phyloP scores from a whole-genome alignment of 2,329 filamentous ascomycete genomes.

The Paraphaeosphaeria sporulosa region DNA sequence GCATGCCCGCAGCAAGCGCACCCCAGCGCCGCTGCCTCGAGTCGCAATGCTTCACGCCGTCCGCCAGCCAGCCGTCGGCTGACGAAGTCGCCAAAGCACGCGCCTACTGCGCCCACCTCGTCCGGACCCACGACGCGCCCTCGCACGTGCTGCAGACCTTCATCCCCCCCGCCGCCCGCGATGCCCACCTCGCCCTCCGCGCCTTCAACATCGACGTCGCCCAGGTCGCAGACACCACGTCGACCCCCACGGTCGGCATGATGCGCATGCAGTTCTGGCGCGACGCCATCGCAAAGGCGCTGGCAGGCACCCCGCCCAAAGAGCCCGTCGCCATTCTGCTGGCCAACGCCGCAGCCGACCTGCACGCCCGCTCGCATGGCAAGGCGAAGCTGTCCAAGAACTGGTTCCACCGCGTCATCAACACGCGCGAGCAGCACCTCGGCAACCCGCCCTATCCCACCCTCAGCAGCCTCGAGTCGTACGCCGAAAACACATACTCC shows the following conservation, averaged over 20 bases:
- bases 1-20: slow-evolving; percentile 18
- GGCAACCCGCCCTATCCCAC: slow-evolving; percentile 81
- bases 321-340: slow-evolving; percentile 91
- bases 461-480: slow-evolving; percentile 78
- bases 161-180: slow-evolving; percentile 74
- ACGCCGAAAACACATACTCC: slow-evolving; percentile 94
- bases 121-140: slow-evolving; percentile 77
- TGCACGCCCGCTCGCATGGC: slow-evolving; percentile 57
- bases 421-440: slow-evolving; percentile 81
- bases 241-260: slow-evolving; percentile 82
- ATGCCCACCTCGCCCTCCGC: slow-evolving; percentile 89
- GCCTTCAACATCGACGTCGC: slow-evolving; percentile 93
- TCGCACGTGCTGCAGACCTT: slow-evolving; percentile 88
- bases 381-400: slow-evolving; percentile 60
- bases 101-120: slow-evolving; percentile 65
- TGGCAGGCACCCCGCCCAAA: slow-evolving; percentile 80
- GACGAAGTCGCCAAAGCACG: slow-evolving; percentile 63
- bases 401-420: slow-evolving; percentile 74
- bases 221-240: slow-evolving; percentile 87
- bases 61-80: slow-evolving; percentile 38
- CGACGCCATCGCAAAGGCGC: slow-evolving; percentile 79
- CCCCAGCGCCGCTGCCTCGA: slow-evolving; percentile 29
- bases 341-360: slow-evolving; percentile 71
- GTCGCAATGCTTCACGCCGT: slow-evolving; percentile 29
- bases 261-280: slow-evolving; percentile 97